Conservation (phyloP, 2,329 filamentous ascomycete species). For the Fonsecaea nubica region DNA sequence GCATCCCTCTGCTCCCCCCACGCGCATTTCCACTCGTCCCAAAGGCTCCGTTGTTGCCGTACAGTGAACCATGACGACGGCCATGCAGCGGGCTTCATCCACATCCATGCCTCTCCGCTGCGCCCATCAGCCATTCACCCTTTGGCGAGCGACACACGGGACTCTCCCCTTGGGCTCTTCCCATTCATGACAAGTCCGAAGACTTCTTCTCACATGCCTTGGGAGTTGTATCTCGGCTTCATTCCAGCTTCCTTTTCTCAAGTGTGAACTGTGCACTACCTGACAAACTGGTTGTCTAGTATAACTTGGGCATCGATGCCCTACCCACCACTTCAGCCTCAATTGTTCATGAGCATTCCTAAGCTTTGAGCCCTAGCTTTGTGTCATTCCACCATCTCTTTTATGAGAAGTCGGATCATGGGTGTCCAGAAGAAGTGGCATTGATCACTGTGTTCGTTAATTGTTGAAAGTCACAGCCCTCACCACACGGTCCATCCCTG, state of each 20-base stretch:
- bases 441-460: background rate
- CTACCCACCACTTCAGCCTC: conserved; percentile 2
- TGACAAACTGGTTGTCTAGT: background rate
- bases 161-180: conserved; percentile 1
- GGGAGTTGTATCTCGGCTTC: background rate
- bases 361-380: background rate
- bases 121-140: conserved; percentile 18
- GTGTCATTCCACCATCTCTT: conserved; percentile 9
- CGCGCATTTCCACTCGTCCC: background rate
- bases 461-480: background rate
- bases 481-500: background rate
- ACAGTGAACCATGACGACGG: conserved; percentile 21
- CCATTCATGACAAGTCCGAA: conserved; percentile 1
- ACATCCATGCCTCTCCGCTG: conserved; percentile 16
- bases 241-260: background rate
- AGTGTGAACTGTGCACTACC: background rate
- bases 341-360: background rate
- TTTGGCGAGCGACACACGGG: conserved; percentile 2
- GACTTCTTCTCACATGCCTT: background rate
- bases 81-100: conserved; percentile 7
- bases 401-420: conserved; percentile 13
- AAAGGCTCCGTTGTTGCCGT: background rate
- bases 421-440: conserved; percentile 8
- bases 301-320: background rate
- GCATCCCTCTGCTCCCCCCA: conserved; percentile 6